Evolutionary conservation across 495 filamentous ascomycete species (phyloP), one percentile per base, ranked within the genome.

Genomic region (Hypoxylon subgilvum): DNA sequence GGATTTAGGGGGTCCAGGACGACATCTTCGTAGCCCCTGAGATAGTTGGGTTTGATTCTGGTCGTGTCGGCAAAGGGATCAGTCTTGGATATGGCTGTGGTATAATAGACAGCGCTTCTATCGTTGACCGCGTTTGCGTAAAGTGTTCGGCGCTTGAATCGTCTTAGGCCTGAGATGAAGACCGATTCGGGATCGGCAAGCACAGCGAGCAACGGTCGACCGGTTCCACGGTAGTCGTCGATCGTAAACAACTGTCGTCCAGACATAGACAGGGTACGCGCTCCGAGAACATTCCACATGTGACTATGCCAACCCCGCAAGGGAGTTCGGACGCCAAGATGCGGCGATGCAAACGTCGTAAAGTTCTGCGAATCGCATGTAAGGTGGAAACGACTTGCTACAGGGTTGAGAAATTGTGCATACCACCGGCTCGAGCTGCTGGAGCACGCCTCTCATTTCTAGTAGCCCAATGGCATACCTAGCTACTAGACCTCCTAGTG

Each of bases 121-220:
- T 97, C 93, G 67, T 96, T 96, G 53, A 88, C 73, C 39, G 92
- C 79, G 63, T 97, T 97, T 7, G 88, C 82, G 68, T 97, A 97
- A 1, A 93, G 74, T 14, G 79, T 84, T 23, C 86, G 85, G 23
- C 87, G 78, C 57, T 84, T 80, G 72, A 97, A 97, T 57, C 74
- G 77, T 43, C 81, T 78, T 27, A 97, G 79, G 2, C 86, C 94
- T 28, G 82, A 79, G 50, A 96, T 88, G 72, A 97, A 97, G 62
- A 97, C 87, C 55, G 88, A 91, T 16, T 86, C 81, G 3, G 86
- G 87, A 53, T 96, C 92, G 8, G 93, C 88, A 13, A 97, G 79
- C 32, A 96, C 77, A 21, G 86, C 81, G 34, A 97, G 82, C 22
- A 97, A 73, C 0, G 92, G 91, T 21, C 86, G 83, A 1, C 84